phyloP scores from a whole-genome alignment of 2,329 filamentous ascomycete species.

The Lasiodiplodia sp. region DNA sequence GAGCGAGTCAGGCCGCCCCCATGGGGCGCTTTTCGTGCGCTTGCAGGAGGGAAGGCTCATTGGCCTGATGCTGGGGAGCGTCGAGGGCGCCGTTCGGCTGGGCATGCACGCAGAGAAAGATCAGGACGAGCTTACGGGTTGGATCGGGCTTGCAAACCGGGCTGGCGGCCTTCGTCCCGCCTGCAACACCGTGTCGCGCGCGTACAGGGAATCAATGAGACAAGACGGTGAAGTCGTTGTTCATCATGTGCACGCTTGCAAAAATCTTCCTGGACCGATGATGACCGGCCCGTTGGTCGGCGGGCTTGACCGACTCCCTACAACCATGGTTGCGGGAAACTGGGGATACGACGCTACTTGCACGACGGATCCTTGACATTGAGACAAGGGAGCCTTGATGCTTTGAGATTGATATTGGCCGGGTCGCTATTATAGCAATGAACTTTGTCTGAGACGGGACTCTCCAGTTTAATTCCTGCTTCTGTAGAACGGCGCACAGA shows the following conservation, averaged over 20 bases:
- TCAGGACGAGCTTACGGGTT: constrained; percentile 33
- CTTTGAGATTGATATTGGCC: neutral
- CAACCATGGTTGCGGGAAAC: neutral
- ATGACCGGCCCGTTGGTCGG: neutral
- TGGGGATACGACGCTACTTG: constrained; percentile 6
- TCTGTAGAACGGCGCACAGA: neutral
- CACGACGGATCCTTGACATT: neutral
- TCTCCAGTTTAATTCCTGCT: neutral
- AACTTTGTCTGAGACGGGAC: neutral
- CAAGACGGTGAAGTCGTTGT: neutral
- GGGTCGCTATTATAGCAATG: neutral
- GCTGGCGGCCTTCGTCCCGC: neutral
- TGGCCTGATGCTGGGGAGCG: constrained; percentile 37
- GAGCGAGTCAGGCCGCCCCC: constrained; percentile 13
- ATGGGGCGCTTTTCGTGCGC: constrained; percentile 8
- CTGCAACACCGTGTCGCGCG: constrained; percentile 24
- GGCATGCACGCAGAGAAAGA: constrained; percentile 36
- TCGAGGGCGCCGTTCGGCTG: constrained; percentile 43
- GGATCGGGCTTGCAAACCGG: constrained; percentile 36
- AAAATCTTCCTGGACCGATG: neutral
- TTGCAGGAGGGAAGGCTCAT: neutral
- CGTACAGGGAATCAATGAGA: constrained; percentile 38
- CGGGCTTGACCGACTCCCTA: constrained; percentile 1
- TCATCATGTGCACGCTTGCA: constrained; percentile 6
- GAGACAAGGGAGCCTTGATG: constrained; percentile 11